These are phyloP conservation scores for Tylopilus subfusipes DNA, from an alignment of 768 basidiomycete species.

Conservation along the genomic window DNA sequence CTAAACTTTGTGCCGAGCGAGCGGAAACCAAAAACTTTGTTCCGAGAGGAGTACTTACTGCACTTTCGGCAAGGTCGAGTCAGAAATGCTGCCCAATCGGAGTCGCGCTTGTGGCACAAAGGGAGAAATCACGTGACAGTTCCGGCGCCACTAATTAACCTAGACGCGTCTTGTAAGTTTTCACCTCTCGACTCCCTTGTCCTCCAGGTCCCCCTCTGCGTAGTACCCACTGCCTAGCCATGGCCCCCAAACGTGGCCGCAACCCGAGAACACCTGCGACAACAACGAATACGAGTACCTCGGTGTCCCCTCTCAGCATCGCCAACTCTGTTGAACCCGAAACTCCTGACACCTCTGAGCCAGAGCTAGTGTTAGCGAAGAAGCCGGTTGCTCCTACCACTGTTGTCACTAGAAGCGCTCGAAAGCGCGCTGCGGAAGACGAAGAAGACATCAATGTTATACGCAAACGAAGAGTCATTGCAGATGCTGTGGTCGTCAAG, in stretches of 20 bases:
- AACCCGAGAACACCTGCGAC: constrained; percentile 22
- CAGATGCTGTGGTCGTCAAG: constrained; percentile 24
- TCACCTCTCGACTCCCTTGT: constrained; percentile 15
- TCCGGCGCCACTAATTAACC: constrained; percentile 27
- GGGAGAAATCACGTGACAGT: constrained; percentile 23
- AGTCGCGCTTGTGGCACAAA: constrained; percentile 30
- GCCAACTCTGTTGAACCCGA: constrained; percentile 42
- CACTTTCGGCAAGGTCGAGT: neutral
- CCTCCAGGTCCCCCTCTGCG: neutral
- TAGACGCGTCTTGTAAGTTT: constrained; percentile 22
- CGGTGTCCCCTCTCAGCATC: constrained; percentile 49
- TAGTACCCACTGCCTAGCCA: neutral
- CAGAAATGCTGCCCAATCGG: neutral
- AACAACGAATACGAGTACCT: constrained; percentile 35
- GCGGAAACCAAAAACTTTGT: too few species aligned
- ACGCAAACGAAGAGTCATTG: constrained; percentile 35
- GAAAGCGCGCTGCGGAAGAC: constrained; percentile 36
- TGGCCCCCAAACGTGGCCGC: constrained; percentile 23
- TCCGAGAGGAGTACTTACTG: too few species aligned
- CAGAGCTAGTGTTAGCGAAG: constrained; percentile 14
- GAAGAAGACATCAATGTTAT: constrained; percentile 25
- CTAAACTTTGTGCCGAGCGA: too few species aligned
- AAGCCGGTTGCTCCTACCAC: neutral
- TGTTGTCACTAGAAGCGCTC: constrained; percentile 10
- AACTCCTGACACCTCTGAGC: constrained; percentile 53